These are phyloP conservation scores for Stephania cephalantha DNA, from an alignment of 164 flowering plant genomes.

Conservation along the genomic window DNA sequence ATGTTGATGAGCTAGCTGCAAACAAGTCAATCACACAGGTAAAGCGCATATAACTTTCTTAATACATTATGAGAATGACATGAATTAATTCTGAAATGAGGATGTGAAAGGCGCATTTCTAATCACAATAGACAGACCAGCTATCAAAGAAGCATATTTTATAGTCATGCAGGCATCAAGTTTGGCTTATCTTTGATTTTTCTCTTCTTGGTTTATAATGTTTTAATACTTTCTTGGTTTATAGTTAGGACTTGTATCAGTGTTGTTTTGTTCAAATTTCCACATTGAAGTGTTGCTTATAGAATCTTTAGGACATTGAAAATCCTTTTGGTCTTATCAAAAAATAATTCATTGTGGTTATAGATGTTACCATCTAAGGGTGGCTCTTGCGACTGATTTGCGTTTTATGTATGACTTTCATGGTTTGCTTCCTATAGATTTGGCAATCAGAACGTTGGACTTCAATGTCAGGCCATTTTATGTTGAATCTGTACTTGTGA, in stretches of 20 bases:
- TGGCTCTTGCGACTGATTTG: no score
- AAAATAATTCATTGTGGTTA: background rate
- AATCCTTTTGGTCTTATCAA: background rate
- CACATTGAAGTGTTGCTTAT: background rate
- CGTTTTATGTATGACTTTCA: no score
- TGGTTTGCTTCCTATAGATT: background rate
- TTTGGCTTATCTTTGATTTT: background rate
- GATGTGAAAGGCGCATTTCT: background rate
- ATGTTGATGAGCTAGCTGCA: conserved; percentile 83
- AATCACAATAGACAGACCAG: background rate
- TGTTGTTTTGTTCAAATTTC: background rate
- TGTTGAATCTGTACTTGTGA: background rate
- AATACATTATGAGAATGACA: background rate
- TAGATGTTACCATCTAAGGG: no score
- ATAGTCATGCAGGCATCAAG: background rate
- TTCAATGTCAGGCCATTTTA: background rate
- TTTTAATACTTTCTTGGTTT: background rate
- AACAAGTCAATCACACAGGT: conserved; percentile 96
- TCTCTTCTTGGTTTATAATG: background rate
- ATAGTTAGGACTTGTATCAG: background rate
- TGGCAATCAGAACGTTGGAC: background rate
- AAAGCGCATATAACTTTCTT: background rate
- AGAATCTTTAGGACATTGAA: background rate
- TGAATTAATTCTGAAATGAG: background rate
- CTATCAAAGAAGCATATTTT: background rate